Conservation (phyloP, 2,329 filamentous ascomycete genomes). For the Calonectria leucothoes region DNA sequence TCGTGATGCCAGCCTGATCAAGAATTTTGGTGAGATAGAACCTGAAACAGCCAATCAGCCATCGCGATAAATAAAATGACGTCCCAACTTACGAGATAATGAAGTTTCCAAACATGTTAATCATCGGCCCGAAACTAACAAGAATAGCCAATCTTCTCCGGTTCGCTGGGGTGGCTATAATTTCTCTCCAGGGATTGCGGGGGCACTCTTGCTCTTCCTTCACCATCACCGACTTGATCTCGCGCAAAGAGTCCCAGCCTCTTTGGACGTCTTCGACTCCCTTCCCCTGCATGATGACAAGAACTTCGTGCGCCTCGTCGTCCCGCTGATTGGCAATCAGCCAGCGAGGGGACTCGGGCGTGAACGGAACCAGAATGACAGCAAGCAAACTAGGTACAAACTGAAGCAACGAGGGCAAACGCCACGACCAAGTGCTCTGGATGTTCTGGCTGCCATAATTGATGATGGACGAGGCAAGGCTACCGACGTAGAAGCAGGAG, state of each 20-base stretch:
- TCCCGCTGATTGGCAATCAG: constrained; percentile 46
- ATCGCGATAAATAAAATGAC: neutral
- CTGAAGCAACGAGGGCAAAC: constrained; percentile 46
- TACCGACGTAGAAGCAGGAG: constrained; percentile 45
- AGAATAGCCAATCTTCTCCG: constrained; percentile 40
- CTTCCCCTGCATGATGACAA: constrained; percentile 54
- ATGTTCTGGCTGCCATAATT: constrained; percentile 38
- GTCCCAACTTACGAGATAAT: constrained; percentile 41
- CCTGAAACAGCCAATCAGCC: constrained; percentile 8
- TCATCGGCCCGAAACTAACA: constrained; percentile 39
- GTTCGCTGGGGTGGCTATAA: constrained; percentile 40
- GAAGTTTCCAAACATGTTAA: constrained; percentile 46
- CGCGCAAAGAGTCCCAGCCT: constrained; percentile 23
- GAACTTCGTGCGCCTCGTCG: constrained; percentile 45
- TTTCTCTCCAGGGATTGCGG: constrained; percentile 41
- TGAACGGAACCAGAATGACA: constrained; percentile 5
- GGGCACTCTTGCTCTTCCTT: constrained; percentile 40
- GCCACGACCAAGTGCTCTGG: constrained; percentile 47
- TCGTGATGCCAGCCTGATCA: constrained; percentile 44
- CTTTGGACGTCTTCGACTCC: constrained; percentile 44
- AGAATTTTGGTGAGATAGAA: constrained; percentile 46
- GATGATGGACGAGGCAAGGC: constrained; percentile 42
- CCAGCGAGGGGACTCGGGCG: constrained; percentile 48
- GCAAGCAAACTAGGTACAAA: constrained; percentile 38
- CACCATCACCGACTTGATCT: constrained; percentile 38